These are phyloP conservation scores for Yamadazyma conglobata DNA, from an alignment of 1,139 yeast species.

Conservation along the genomic window DNA sequence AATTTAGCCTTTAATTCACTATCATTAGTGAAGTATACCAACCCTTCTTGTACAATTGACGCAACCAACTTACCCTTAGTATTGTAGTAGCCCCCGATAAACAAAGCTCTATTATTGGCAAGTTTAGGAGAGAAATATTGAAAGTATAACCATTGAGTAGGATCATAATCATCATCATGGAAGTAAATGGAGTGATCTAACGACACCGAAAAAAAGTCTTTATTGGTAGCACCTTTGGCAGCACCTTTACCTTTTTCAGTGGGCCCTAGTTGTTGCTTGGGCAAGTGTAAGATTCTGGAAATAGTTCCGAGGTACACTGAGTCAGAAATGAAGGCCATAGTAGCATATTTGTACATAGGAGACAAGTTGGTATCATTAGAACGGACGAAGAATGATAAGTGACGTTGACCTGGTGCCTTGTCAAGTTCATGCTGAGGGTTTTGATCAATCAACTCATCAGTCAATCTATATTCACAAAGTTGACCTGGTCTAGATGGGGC, in stretches of 20 bases:
- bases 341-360: constrained; percentile 13
- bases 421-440: constrained; percentile 17
- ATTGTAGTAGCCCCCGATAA: constrained; percentile 34
- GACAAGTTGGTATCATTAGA: constrained; percentile 20
- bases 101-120: constrained; percentile 37
- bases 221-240: constrained; percentile 18
- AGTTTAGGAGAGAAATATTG: constrained; percentile 34
- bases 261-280: constrained; percentile 7
- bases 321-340: constrained; percentile 31
- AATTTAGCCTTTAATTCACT: constrained; percentile 29
- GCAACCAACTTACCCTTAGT: constrained; percentile 35
- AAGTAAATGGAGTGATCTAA: constrained; percentile 42
- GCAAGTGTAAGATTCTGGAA: constrained; percentile 27
- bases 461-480: constrained; percentile 26
- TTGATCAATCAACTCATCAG: constrained; percentile 24
- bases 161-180: constrained; percentile 44
- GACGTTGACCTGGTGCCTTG: constrained; percentile 29
- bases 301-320: constrained; percentile 33
- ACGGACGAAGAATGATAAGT: constrained; percentile 30
- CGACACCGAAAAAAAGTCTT: constrained; percentile 35
- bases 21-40: constrained; percentile 32
- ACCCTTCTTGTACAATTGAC: constrained; percentile 42
- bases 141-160: constrained; percentile 37
- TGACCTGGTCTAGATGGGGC: constrained; percentile 18
- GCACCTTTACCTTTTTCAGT: constrained; percentile 15